Evolutionary conservation across 2,329 filamentous ascomycete genomes (phyloP).

Genomic region (Aspergillus niger): DNA sequence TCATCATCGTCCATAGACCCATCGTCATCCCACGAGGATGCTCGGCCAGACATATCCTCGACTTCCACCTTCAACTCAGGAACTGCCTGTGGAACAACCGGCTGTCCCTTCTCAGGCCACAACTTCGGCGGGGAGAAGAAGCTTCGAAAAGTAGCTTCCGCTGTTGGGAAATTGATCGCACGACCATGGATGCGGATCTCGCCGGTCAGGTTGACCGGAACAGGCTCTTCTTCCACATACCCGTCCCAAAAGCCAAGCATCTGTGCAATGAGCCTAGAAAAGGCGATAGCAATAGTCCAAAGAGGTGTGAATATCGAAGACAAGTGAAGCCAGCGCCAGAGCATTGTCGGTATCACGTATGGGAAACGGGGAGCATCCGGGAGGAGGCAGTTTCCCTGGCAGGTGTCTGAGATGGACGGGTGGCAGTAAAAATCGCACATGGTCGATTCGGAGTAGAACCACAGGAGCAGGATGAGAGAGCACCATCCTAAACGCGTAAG

Average conservation of each 20-base stretch:
- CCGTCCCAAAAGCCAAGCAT: slow-evolving; percentile 46
- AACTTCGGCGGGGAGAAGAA: slow-evolving; percentile 14
- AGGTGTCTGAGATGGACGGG: slow-evolving; percentile 49
- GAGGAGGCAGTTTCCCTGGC: slow-evolving; percentile 53
- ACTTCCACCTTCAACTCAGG: slow-evolving; percentile 12
- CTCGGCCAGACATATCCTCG: slow-evolving; percentile 3
- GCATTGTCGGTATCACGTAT: slow-evolving; percentile 58
- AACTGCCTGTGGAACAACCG: slow-evolving; percentile 7
- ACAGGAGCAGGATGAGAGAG: slow-evolving; percentile 46
- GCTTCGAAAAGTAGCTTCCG: slow-evolving; percentile 16
- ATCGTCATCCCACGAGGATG: slow-evolving; percentile 10
- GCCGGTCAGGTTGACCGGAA: slow-evolving; percentile 29
- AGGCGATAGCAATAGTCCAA: slow-evolving; percentile 32
- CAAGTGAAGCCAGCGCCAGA: slow-evolving; percentile 50
- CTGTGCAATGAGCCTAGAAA: slow-evolving; percentile 36
- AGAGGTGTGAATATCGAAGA: slow-evolving; percentile 33
- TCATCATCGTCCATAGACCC: slow-evolving; percentile 39
- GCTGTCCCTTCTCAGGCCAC: slow-evolving; percentile 11
- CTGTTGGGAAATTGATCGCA: slow-evolving; percentile 23
- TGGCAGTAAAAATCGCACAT: slow-evolving; percentile 57
- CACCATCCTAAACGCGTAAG: slow-evolving; percentile 44
- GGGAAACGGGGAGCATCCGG: slow-evolving; percentile 57
- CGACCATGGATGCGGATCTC: slow-evolving; percentile 34
- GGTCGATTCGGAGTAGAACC: slow-evolving; percentile 52
- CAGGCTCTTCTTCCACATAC: slow-evolving; percentile 41